Base-by-base conservation (phyloP, 1,139 yeast species). In the Tardiomyces digboiensis region DNA sequence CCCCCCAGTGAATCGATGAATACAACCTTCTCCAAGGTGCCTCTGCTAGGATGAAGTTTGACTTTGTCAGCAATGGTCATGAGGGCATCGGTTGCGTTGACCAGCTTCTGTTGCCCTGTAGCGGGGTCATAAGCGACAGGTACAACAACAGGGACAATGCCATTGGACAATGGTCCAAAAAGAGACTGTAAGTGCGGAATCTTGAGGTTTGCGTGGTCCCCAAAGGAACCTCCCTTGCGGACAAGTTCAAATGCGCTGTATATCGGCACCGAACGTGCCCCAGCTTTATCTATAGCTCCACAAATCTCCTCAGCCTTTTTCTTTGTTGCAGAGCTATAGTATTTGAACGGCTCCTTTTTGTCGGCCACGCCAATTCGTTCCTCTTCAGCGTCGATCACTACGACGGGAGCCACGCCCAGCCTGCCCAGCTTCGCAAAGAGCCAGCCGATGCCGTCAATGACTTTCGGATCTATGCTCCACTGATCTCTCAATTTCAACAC, bases 1-100 rank as follows among this genome's bases (percentile, higher is more conserved):
- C 98, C 98, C 1, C 98, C 98, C 13, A 75, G 61, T 0, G 80
- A 78, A 53, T 88, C 97, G 23, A 91, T 68, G 52, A 82, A 77
- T 7, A 91, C 78, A 23, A 91, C 65, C 53, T 91, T 91, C 51
- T 91, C 97, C 26, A 91, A 1, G 81, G 68, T 10, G 78, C 61
- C n/a, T 71, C 51, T 36, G 68, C 57, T 14, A 46, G 51, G 49
- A 5, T 44, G 44, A 14, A 49, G 38, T 3, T 47, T 46, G 14
- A 73, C 55, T 21, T 61, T 59, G 21, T 46, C 41, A 2, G 69
- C 62, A 2, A 71, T 49, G 16, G 62, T 54, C 40, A 58, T 54
- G 23, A 72, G 58, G 0, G 66, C 64, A 19, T 62, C 65, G 46
- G 64, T 65, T 0, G 74, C 66, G 29, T 58, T 52, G 44, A 68